Evolutionary conservation across 257 asterid species (phyloP).

Genomic region (Solanum habrochaites): DNA sequence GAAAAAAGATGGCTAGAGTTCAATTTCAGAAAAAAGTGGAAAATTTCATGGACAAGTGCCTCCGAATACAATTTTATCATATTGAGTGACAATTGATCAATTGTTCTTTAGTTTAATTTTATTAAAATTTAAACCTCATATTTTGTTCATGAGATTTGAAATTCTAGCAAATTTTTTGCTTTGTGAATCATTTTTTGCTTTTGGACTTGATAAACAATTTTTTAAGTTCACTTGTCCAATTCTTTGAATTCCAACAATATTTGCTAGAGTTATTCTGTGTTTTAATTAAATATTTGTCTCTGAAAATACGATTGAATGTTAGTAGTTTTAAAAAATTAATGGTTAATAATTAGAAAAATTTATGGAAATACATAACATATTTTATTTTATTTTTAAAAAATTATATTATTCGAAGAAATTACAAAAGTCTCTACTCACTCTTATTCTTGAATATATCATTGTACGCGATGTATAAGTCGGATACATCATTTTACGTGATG

Average conservation of each 20-base stretch:
- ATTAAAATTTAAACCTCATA: no score
- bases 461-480: rapidly evolving
- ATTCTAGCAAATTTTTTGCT: neutral
- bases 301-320: no score
- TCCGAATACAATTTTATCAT: neutral
- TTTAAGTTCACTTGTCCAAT: neutral
- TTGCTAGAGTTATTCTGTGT: neutral
- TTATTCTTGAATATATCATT: neutral
- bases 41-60: neutral
- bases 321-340: no score
- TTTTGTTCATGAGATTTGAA: no score
- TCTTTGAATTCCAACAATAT: neutral
- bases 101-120: neutral
- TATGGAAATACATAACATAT: no score
- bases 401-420: no score
- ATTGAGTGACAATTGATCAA: neutral
- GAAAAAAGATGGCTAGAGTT: neutral
- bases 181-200: neutral
- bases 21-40: neutral
- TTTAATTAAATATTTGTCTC: neutral
- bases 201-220: neutral
- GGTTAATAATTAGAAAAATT: no score
- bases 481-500: no score
- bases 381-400: no score
- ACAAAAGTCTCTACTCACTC: no score